These are phyloP conservation scores for Dorcoceras hygrometricum DNA, from an alignment of 257 asterid genomes.

Conservation along the genomic window DNA sequence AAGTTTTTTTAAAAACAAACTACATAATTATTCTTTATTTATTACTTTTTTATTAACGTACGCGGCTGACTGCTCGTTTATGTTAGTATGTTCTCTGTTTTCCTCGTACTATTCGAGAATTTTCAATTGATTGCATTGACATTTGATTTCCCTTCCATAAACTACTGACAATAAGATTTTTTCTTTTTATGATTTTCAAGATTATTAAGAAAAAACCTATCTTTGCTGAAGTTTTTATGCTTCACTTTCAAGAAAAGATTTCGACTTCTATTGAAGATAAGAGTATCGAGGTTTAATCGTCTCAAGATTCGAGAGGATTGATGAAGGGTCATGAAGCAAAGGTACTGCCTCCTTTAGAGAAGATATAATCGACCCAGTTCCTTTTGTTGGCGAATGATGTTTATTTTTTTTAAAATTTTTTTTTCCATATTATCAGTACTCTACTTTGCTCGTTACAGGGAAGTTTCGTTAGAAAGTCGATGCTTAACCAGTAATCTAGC, in stretches of 20 bases:
- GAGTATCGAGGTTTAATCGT: not conserved
- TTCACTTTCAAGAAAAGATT: not conserved
- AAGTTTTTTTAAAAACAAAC: too few relatives aligned
- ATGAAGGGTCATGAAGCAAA: constrained; percentile 43
- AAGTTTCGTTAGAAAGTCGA: not conserved
- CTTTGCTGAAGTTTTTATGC: not conserved
- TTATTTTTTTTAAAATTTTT: too few relatives aligned
- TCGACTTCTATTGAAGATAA: too few relatives aligned
- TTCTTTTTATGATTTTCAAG: not conserved
- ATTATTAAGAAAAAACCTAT: not conserved
- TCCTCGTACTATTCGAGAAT: too few relatives aligned
- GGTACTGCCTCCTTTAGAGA: constrained; percentile 24
- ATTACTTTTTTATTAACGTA: too few relatives aligned
- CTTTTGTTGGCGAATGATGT: too few relatives aligned
- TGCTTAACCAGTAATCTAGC: not conserved
- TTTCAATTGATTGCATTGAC: too few relatives aligned
- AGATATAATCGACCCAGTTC: not conserved
- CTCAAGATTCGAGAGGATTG: constrained; percentile 5
- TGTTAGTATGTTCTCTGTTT: too few relatives aligned
- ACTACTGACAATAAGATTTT: too few relatives aligned
- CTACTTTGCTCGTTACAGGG: not conserved
- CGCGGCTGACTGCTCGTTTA: too few relatives aligned
- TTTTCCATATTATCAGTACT: not conserved
- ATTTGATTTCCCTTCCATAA: too few relatives aligned
- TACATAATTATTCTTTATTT: too few relatives aligned